Evolutionary conservation across 345 rosid genomes (phyloP), one percentile per base, ranked within the genome.

Genomic region (Brassica carinata): DNA sequence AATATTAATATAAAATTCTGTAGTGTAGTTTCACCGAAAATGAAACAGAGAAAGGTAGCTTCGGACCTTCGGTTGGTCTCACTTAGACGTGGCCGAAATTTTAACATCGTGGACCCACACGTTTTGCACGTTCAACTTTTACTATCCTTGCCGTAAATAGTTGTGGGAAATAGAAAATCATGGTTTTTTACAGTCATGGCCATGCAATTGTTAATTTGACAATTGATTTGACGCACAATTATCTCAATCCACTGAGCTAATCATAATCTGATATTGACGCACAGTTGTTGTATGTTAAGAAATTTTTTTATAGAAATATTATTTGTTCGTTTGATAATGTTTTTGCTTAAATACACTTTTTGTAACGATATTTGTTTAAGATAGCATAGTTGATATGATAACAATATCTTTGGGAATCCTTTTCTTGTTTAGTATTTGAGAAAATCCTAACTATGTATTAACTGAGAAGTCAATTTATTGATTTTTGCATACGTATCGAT

Each of bases 81-180:
- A 81, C 80, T n/a, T 55, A 15, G 64, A 65, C 73, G 81, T 76
- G 80, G 69, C 73, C 72, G 58, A 68, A n/a, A 63, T 74, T 64
- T 74, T 64, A 67, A 71, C 77, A 64, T 71, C 73, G n/a, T 65
- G 81, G 34, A 33, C 84, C 77, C 74, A 58, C 84, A 76, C 81
- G 81, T 61, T 59, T 76, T 70, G 74, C 77, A 76, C 81, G 84
- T 81, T 71, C 74, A 75, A 17, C 71, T 62, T 51, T 51, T n/a
- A 31, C 27, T 26, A 3, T 73, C 14, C 9, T 40, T 26, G 40
- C 26, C 5, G 13, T 62, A 26, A 61, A 38, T 34, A 73, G 5
- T 57, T 71, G 11, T 57, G 2, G 45, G 15, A 51, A 70, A 53
- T 19, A 34, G 38, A 72, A 67, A 27, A 51, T 14, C 15, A 27